Evolutionary conservation across 2,329 filamentous ascomycete species (phyloP).

Genomic region (Epichloe glyceriae): DNA sequence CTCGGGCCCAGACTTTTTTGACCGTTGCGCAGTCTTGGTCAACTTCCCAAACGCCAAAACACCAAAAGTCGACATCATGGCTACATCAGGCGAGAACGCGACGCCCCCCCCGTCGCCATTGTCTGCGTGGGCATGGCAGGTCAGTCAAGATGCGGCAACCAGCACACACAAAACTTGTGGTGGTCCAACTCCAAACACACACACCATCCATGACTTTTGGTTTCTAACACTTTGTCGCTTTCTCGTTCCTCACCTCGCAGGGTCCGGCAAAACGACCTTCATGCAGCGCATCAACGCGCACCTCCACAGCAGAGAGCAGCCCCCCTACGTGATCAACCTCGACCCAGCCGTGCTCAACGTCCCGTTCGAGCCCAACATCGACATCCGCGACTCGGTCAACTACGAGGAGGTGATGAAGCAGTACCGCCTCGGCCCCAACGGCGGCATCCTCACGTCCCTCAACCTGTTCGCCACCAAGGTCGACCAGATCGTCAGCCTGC

Average conservation of each 20-base stretch:
- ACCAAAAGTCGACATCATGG: constrained; percentile 13
- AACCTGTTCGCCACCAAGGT: constrained; percentile 98
- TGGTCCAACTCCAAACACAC: no score
- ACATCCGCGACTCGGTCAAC: constrained; percentile 97
- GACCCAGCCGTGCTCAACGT: constrained; percentile 89
- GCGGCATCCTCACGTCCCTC: constrained; percentile 85
- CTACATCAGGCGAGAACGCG: constrained; percentile 19
- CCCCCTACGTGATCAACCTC: constrained; percentile 93
- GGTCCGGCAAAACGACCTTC: constrained; percentile 98
- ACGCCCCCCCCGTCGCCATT: constrained; percentile 36
- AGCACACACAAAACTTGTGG: no score
- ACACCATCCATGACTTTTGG: no score
- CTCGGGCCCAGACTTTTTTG: constrained; percentile 3
- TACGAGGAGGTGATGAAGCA: constrained; percentile 99
- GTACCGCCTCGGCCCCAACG: constrained; percentile 94
- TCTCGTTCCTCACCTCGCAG: constrained; percentile 25
- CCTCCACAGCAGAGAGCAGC: constrained; percentile 65
- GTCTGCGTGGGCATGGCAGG: constrained; percentile 97
- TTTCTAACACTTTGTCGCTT: no score
- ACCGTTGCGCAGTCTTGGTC: no score
- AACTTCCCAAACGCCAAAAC: background rate
- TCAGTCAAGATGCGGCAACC: constrained; percentile 17
- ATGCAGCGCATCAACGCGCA: constrained; percentile 97
- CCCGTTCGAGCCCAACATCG: constrained; percentile 94
- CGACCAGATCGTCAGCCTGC: constrained; percentile 77